Base-by-base conservation (phyloP, 352 stramenopile species). In the Pythium apleroticum region DNA sequence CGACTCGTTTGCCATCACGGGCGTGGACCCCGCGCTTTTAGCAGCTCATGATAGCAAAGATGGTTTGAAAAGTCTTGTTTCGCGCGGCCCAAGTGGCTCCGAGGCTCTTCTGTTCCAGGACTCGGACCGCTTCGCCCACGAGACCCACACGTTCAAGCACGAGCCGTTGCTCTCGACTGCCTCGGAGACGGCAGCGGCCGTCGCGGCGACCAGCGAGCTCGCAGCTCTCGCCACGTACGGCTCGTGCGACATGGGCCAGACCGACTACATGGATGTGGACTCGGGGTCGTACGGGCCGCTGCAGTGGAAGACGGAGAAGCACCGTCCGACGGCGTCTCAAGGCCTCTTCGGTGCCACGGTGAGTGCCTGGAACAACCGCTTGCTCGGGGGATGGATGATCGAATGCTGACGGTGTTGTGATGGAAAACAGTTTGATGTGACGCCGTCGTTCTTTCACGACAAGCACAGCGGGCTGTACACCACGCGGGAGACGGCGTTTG, bases 251-350 rank as follows among this genome's bases (percentile, higher is more conserved):
- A 65, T 70, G 27, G 63, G 64, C 43, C 57, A 65, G 31, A 22
- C 50, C 31, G 63, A 70, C 17, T 70, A 45, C 52, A 70, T 70
- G 63, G 63, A 70, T 46, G 57, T 70, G 7, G 63, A 70, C 41
- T 41, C 63, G 17, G 52, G 49, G 19, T 63, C 63, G 41, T 70
- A 54, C 33, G 63, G 63, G 4, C 57, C 63, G 31, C 22, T 70
- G 14, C 63, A 65, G 52, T 70, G 63, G 63, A 70, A 70, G 17
- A 52, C 28, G 4, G 63, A 70, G 4, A 70, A 70, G 24, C 45
- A 43, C 14, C 50, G 60, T 7, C 33, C 61, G 33, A 48, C 10
- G 12, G n/a, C 54, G 17, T 58, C 61, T 3, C 54, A 65, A n/a
- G 50, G 45, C 1, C 33, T 49, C 1, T 61, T 54, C 30, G 41